phyloP scores from a whole-genome alignment of 192 early-diverging fungal genomes.

The Haplosporangium gracile region DNA sequence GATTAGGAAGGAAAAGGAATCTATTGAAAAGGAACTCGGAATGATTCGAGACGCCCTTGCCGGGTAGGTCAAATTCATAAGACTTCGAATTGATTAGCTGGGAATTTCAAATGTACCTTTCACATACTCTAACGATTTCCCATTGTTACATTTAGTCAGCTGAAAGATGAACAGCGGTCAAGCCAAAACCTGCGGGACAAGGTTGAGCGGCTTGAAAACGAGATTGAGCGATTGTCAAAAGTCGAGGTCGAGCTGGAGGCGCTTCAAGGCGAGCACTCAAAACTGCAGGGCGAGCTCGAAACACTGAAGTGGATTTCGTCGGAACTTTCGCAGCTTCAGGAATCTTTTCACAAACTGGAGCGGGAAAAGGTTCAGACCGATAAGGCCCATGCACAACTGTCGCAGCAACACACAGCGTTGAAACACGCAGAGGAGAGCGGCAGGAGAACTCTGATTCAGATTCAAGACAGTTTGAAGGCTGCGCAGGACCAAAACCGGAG shows the following conservation, averaged over 20 bases:
- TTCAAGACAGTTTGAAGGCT: constrained; percentile 23
- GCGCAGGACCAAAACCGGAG: constrained; percentile 14
- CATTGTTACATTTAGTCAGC: constrained; percentile 10
- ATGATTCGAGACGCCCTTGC: constrained; percentile 45
- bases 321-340: constrained; percentile 37
- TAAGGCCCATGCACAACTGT: constrained; percentile 42
- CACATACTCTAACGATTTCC: neutral
- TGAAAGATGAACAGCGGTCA: constrained; percentile 42
- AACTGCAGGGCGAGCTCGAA: constrained; percentile 35
- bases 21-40: constrained; percentile 50
- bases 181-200: constrained; percentile 35
- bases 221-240: constrained; percentile 41
- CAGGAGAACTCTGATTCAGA: constrained; percentile 15
- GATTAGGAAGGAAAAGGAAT: constrained; percentile 55
- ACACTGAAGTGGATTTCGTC: constrained; percentile 50
- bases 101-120: neutral
- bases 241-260: constrained; percentile 32
- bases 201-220: constrained; percentile 26
- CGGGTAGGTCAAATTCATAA: constrained; percentile 17
- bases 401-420: constrained; percentile 7
- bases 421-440: constrained; percentile 32
- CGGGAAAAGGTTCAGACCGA: constrained; percentile 40
- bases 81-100: neutral
- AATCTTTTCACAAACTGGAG: constrained; percentile 25
- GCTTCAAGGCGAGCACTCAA: constrained; percentile 30